Percentiles rank a stretch among this genome's conserved stretches.
These are phyloP conservation scores for Saccharum hybrid DNA, from an alignment of 202 grass and related monocot species.

Conservation along the genomic window DNA sequence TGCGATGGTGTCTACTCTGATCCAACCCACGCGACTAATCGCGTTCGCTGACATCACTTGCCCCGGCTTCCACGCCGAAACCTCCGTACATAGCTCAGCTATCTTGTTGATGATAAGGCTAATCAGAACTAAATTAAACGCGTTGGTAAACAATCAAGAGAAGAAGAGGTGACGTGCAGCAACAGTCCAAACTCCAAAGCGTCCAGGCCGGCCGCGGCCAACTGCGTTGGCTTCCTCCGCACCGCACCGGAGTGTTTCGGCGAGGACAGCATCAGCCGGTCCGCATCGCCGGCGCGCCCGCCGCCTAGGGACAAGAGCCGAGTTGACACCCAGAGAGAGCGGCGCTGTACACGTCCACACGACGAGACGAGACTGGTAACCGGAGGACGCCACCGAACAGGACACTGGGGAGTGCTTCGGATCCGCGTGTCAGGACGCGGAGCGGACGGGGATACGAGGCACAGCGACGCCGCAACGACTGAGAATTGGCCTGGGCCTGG, in stretches of 20 bases:
- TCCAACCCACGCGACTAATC: neutral
- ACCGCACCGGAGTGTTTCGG: neutral
- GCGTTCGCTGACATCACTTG: slow-evolving; percentile 8
- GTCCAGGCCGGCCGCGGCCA: neutral
- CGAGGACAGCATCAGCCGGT: neutral
- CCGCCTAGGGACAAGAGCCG: neutral
- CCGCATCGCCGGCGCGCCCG: neutral
- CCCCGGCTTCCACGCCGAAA: slow-evolving; percentile 9
- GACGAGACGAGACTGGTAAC: neutral
- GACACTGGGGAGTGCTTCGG: neutral
- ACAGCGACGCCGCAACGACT: slow-evolving; percentile 5
- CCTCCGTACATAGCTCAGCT: neutral
- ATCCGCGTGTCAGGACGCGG: neutral
- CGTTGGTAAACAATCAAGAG: neutral
- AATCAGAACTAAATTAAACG: neutral
- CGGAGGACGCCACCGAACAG: neutral
- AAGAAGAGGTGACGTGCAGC: slow-evolving; percentile 2
- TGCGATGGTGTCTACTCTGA: neutral
- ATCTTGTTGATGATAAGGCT: neutral
- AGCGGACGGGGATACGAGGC: neutral
- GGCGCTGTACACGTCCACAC: neutral
- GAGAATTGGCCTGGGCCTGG: too few species aligned
- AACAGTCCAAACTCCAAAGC: neutral
- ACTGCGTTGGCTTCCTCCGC: neutral
- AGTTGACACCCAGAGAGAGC: neutral